These are phyloP conservation scores for Pythium aquatile DNA, from an alignment of 352 stramenopile genomes.

Conservation along the genomic window DNA sequence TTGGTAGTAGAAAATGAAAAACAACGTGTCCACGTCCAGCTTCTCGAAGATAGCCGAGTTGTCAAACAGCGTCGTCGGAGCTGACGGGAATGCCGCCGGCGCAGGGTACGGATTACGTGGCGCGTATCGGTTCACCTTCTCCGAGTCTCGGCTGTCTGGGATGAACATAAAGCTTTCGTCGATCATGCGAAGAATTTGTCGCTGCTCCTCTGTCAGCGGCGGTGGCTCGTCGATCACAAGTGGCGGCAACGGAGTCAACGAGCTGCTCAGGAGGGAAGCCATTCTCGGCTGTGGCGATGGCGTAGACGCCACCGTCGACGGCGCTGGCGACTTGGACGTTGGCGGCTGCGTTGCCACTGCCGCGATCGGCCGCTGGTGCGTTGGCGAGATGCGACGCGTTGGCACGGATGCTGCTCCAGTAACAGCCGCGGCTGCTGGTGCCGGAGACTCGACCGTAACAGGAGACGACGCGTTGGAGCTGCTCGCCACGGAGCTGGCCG, in stretches of 20 bases:
- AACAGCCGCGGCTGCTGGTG: background rate
- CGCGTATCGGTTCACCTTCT: slow-evolving; percentile 91
- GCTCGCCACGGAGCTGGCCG: slow-evolving; percentile 17
- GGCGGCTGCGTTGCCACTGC: slow-evolving; percentile 16
- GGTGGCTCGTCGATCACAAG: slow-evolving; percentile 39
- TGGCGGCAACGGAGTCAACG: slow-evolving; percentile 13
- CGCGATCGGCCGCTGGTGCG: slow-evolving; percentile 20
- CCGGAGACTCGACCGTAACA: slow-evolving; percentile 18
- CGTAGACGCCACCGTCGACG: slow-evolving; percentile 22
- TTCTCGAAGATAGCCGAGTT: slow-evolving; percentile 96
- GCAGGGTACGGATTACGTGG: slow-evolving; percentile 95
- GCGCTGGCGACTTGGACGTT: slow-evolving; percentile 27
- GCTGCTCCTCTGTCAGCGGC: slow-evolving; percentile 76
- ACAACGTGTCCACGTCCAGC: slow-evolving; percentile 97
- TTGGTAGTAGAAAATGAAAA: slow-evolving; percentile 99
- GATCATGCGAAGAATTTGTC: slow-evolving; percentile 75
- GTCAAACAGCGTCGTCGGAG: slow-evolving; percentile 91
- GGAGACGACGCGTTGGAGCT: slow-evolving; percentile 27
- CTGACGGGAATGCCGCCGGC: slow-evolving; percentile 87
- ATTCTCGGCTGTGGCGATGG: slow-evolving; percentile 23
- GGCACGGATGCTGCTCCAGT: background rate
- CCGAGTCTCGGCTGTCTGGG: slow-evolving; percentile 87
- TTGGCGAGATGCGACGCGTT: slow-evolving; percentile 20
- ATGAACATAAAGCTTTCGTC: slow-evolving; percentile 92
- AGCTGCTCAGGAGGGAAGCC: slow-evolving; percentile 18